Evolutionary conservation across 208 protist genomes (phyloP), one percentile per base, ranked within the genome.

Genomic region (Perkinsela sp.): DNA sequence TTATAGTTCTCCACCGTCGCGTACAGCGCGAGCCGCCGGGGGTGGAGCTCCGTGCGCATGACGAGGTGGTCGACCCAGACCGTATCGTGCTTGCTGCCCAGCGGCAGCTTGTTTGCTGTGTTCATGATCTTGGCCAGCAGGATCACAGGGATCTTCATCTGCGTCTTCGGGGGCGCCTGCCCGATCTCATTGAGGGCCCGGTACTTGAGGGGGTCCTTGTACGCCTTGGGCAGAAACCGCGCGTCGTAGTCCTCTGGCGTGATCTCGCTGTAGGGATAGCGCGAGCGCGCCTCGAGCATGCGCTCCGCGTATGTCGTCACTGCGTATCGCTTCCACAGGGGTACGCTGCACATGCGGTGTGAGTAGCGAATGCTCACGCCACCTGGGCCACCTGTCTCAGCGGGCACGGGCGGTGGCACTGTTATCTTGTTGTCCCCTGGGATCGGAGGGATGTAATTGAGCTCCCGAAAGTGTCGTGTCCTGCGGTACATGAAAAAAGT

Each of bases 251-350:
- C 82, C 13, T 83, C 86, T 0, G 71, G 68, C 0, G 83, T 76
- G 70, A 82, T 67, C 66, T 72, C 69, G 69, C 81, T 87, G 76
- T 89, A 86, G 0, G 86, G 86, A 71, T 89, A 92, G 67, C 78
- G 77, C 28, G 86, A 89, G 29, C 80, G 83, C 31, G 85, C 87
- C 71, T 92, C 86, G 68, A 68, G 31, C 83, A 92, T 89, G 67
- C 86, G 83, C 30, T 85, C 69, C 22, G 70, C 72, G 69, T 85
- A 89, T 28, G 75, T 85, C n/a, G 83, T 88, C 31, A 83, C 70
- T 0, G 86, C 86, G 83, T 89, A 89, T 66, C 86, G 83, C 74
- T 88, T 87, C 84, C 86, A 92, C 73, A 88, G 87, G 32, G 83
- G 86, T 66, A 80, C 88, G 6, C 66, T 30, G 0, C 83, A 83